phyloP scores from a whole-genome alignment of 2,329 filamentous ascomycete genomes.

The Aspergillus proliferans region DNA sequence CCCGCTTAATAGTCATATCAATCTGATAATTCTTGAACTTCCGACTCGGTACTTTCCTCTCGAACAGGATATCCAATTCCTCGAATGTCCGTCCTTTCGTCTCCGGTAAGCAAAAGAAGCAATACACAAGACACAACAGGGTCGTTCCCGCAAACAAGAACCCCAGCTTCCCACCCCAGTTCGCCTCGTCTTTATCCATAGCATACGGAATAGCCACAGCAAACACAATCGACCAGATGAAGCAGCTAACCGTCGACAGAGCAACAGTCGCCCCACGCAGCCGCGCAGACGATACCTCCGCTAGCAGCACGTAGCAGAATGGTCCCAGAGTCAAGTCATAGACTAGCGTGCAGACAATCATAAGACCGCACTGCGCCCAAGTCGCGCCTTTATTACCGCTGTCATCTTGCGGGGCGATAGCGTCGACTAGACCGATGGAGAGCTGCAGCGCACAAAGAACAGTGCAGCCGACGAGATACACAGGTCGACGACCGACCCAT shows the following conservation, averaged over 20 bases:
- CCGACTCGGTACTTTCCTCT: conserved; percentile 15
- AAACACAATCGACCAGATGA: conserved; percentile 23
- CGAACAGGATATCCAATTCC: conserved; percentile 28
- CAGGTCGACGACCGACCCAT: conserved; percentile 33
- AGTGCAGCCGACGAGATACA: conserved; percentile 35
- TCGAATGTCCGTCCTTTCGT: conserved; percentile 24
- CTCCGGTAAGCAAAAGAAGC: conserved; percentile 28
- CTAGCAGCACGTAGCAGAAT: conserved; percentile 47
- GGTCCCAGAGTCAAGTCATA: conserved; percentile 51
- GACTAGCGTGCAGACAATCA: conserved; percentile 35
- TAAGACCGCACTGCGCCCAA: conserved; percentile 39
- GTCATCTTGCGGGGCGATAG: conserved; percentile 25
- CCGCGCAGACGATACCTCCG: conserved; percentile 48
- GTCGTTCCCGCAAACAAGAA: conserved; percentile 26
- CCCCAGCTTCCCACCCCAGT: conserved; percentile 25
- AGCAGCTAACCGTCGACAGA: conserved; percentile 17
- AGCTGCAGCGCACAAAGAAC: conserved; percentile 29
- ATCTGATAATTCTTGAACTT: conserved; percentile 17
- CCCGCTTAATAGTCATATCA: conserved; percentile 1
- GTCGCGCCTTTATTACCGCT: conserved; percentile 5
- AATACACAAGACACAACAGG: conserved; percentile 19
- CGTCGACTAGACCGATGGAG: conserved; percentile 35
- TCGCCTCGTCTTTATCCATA: conserved; percentile 26
- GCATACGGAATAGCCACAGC: conserved; percentile 29
- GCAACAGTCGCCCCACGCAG: conserved; percentile 49